phyloP scores from a whole-genome alignment of 345 rosid species.

The Salix exigua region DNA sequence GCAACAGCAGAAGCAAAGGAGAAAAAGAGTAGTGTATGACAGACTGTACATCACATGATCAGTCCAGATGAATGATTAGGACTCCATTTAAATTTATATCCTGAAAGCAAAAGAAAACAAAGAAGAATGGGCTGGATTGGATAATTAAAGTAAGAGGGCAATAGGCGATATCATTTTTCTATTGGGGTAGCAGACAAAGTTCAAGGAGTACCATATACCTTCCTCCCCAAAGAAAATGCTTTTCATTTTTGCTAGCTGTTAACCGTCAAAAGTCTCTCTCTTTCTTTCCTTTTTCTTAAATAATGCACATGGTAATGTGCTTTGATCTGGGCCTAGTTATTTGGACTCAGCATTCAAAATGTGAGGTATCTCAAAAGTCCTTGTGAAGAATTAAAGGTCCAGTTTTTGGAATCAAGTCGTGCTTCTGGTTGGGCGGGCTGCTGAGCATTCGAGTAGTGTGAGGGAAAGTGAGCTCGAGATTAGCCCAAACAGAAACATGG shows the following conservation, averaged over 20 bases:
- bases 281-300: background rate
- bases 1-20: constrained; percentile 1
- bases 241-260: background rate
- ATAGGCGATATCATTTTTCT: background rate
- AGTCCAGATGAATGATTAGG: constrained; percentile 13
- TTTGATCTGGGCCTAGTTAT: background rate
- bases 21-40: constrained; percentile 10
- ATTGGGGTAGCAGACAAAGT: background rate
- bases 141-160: background rate
- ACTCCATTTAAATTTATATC: constrained; percentile 1
- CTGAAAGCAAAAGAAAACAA: background rate
- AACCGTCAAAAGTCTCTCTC: background rate
- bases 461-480: background rate
- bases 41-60: constrained; percentile 30
- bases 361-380: background rate
- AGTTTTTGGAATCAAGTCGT: background rate
- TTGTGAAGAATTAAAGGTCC: background rate
- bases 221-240: background rate
- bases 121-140: background rate
- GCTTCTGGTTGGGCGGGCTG: background rate
- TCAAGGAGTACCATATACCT: background rate
- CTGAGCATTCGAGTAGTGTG: background rate
- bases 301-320: background rate
- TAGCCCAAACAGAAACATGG: background rate
- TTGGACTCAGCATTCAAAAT: background rate